Conservation (phyloP, 495 filamentous ascomycete species). For the Lepraria neglecta region DNA sequence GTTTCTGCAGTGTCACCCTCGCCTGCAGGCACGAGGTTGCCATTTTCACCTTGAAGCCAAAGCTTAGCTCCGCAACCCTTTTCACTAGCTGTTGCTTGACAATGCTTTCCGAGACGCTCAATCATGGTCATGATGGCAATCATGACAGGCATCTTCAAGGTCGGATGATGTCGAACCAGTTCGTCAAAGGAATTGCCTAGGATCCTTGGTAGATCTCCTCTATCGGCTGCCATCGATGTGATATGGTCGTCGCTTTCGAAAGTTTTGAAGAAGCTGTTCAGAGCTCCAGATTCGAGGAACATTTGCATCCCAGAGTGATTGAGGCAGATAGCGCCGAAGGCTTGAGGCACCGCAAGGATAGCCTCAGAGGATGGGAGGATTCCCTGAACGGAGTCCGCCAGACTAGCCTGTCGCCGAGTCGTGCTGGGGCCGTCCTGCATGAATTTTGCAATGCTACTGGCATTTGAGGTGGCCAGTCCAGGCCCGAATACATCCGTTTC, state of each 20-base stretch:
- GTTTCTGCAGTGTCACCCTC: conserved; percentile 26
- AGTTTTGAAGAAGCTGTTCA: conserved; percentile 84
- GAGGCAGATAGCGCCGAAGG: conserved; percentile 89
- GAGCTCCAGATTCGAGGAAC: conserved; percentile 73
- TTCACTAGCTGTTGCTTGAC: conserved; percentile 57
- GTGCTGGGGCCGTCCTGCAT: conserved; percentile 14
- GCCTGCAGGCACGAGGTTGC: conserved; percentile 49
- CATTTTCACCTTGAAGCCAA: conserved; percentile 53
- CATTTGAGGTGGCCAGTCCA: conserved; percentile 7
- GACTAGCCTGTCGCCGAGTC: conserved; percentile 27
- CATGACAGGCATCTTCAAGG: conserved; percentile 70
- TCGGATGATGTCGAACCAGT: conserved; percentile 85
- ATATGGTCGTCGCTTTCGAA: conserved; percentile 90
- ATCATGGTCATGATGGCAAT: conserved; percentile 78
- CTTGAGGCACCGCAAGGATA: conserved; percentile 74
- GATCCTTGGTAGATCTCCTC: conserved; percentile 34
- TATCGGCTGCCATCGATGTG: conserved; percentile 56
- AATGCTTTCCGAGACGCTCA: conserved; percentile 63
- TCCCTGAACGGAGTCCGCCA: conserved; percentile 41
- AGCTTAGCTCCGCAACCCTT: conserved; percentile 73
- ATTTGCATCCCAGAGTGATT: conserved; percentile 84
- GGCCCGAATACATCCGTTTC: conserved; percentile 12
- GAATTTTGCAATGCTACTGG: conserved; percentile 8
- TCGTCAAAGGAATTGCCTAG: conserved; percentile 89
- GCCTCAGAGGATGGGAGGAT: conserved; percentile 81